These are phyloP conservation scores for Saturnispora diversa DNA, from an alignment of 805 yeast genomes.

Conservation along the genomic window DNA sequence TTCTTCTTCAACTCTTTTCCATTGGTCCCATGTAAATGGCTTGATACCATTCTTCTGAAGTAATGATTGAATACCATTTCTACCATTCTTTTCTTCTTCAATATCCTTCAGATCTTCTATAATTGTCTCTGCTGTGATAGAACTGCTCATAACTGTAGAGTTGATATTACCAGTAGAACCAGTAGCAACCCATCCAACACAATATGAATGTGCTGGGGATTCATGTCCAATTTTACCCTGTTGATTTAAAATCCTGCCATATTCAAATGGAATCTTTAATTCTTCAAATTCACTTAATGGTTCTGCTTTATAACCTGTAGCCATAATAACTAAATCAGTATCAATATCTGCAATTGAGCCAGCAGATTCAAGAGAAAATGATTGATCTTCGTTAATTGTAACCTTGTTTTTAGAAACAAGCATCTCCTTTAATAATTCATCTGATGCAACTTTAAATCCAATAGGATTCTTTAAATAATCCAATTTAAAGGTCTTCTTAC, in stretches of 20 bases:
- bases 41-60: slow-evolving; percentile 18
- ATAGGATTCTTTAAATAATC: slow-evolving; percentile 64
- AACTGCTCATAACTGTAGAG: slow-evolving; percentile 78
- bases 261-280: slow-evolving; percentile 38
- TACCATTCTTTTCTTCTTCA: slow-evolving; percentile 25
- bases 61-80: slow-evolving; percentile 23
- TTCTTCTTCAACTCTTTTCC: slow-evolving; percentile 48
- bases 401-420: slow-evolving; percentile 43
- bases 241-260: slow-evolving; percentile 39
- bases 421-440: slow-evolving; percentile 37
- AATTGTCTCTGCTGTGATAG: slow-evolving; percentile 61
- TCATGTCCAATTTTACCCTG: slow-evolving; percentile 36
- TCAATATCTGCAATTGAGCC: slow-evolving; percentile 24
- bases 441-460: slow-evolving; percentile 34
- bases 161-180: slow-evolving; percentile 91
- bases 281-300: slow-evolving; percentile 53
- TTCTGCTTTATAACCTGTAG: slow-evolving; percentile 75
- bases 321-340: slow-evolving; percentile 64
- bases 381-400: slow-evolving; percentile 22
- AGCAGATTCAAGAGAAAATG: slow-evolving; percentile 27
- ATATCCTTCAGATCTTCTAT: slow-evolving; percentile 37
- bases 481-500: slow-evolving; percentile 49
- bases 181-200: slow-evolving; percentile 84
- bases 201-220: slow-evolving; percentile 47
- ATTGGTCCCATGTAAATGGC: slow-evolving; percentile 54